Conservation (phyloP, 805 yeast genomes). For the Candida taoyuanica region DNA sequence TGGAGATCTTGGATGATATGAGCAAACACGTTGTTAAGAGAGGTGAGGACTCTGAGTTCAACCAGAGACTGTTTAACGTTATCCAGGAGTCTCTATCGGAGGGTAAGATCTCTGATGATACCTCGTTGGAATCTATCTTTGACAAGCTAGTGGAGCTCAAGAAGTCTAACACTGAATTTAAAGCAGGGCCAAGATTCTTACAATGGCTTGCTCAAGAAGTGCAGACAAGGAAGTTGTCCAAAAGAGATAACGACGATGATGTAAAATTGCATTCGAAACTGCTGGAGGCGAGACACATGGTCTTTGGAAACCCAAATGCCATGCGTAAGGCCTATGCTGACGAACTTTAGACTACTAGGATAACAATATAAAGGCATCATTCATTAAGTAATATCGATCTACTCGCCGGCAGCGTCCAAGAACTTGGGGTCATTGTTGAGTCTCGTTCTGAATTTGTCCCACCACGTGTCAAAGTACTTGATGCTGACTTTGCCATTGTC, state of each 20-base stretch:
- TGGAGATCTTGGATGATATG: slow-evolving; percentile 45
- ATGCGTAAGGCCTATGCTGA: slow-evolving; percentile 55
- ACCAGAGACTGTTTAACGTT: slow-evolving; percentile 11
- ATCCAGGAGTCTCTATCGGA: slow-evolving; percentile 25
- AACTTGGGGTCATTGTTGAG: slow-evolving; percentile 79
- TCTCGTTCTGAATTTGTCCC: slow-evolving; percentile 82
- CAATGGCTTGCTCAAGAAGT: slow-evolving; percentile 57
- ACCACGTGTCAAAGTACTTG: slow-evolving; percentile 88
- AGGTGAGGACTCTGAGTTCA: slow-evolving; percentile 11
- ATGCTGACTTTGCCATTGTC: slow-evolving; percentile 76
- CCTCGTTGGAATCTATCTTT: slow-evolving; percentile 40
- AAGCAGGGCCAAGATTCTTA: slow-evolving; percentile 39
- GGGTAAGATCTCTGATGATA: slow-evolving; percentile 31
- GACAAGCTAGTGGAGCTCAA: slow-evolving; percentile 34
- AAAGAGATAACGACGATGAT: slow-evolving; percentile 27
- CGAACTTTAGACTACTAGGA: slow-evolving; percentile 44
- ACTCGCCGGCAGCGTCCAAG: slow-evolving; percentile 40
- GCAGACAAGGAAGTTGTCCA: slow-evolving; percentile 2
- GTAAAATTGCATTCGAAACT: slow-evolving; percentile 38
- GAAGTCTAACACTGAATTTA: slow-evolving; percentile 25
- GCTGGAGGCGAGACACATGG: slow-evolving; percentile 49
- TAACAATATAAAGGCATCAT: not conserved
- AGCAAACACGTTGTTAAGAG: slow-evolving; percentile 13
- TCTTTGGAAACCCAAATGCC: slow-evolving; percentile 77
- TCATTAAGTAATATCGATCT: not conserved